Base-by-base conservation (phyloP, 2,329 filamentous ascomycete species). In the Coniochaeta sp. region DNA sequence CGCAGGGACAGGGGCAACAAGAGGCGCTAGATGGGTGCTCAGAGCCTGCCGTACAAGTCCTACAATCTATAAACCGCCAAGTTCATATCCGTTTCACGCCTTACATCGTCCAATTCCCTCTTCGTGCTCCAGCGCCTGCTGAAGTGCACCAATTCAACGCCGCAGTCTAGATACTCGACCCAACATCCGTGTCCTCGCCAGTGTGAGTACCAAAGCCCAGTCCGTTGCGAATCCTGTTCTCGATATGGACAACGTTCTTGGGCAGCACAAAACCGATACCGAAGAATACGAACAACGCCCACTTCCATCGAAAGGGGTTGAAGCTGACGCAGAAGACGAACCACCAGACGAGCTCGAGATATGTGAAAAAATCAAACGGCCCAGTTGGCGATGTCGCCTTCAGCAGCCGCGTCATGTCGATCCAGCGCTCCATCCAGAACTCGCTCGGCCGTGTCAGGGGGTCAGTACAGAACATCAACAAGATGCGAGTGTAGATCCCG, bases 231-330 rank as follows among this genome's bases (percentile, higher is more conserved):
- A 87, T 56, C 54, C 65, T 71, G 58, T 85, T 79, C 69, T 95
- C 89, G 14, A 78, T 71, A 57, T 79, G 71, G 1, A 92, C 83
- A 24, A 94, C 73, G 13, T 71, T 73, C 65, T 79, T 74, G 0
- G 89, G 89, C 46, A 94, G 63, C 18, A 73, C 73, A 40, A 79
- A 74, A 0, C 87, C 88, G 27, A 92, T 65, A 0, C 90, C 89
- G 54, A 86, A 86, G 60, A 95, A 84, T 14, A 95, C 88, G 63
- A 95, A 95, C 0, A 84, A 64, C 0, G 85, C 87, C 90, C 89
- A 95, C 72, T 95, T 95, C 89, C 89, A 95, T 8, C 89, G 74
- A 67, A 95, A 95, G 0, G 90, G 90, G 63, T 95, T 95, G 60
- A 94, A 78, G 4, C 78, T 71, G 38, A 92, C 82, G 52, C 86